Percentiles rank a stretch among this genome's conserved stretches.
Conservation (phyloP, 179 eudicot genomes). For the Dionaea muscipula region DNA sequence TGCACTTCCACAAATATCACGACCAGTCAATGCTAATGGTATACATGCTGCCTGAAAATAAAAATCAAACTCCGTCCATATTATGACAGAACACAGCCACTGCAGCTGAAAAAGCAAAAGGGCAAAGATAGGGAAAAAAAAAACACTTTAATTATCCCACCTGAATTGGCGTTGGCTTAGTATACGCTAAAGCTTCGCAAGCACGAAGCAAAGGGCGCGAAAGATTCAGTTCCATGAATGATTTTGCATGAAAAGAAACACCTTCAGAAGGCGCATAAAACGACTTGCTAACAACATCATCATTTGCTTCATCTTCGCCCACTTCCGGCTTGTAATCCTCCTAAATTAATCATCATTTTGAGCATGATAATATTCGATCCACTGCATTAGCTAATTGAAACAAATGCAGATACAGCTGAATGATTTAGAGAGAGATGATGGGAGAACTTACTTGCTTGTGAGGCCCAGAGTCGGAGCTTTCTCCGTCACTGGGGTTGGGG, state of each 20-base stretch:
- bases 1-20: slow-evolving; percentile 94
- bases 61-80: not conserved
- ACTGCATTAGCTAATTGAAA: not conserved
- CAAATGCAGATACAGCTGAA: not conserved
- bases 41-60: slow-evolving; percentile 73
- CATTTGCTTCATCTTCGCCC: slow-evolving; percentile 39
- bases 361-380: not conserved
- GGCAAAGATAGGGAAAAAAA: not conserved
- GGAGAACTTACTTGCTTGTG: slow-evolving; percentile 30
- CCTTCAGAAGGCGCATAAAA: slow-evolving; percentile 64
- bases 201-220: slow-evolving; percentile 89
- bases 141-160: slow-evolving; percentile 17
- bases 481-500: slow-evolving; percentile 14
- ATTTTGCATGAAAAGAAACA: slow-evolving; percentile 52
- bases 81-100: not conserved
- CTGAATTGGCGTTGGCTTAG: slow-evolving; percentile 94
- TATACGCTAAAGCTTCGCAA: slow-evolving; percentile 69
- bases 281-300: slow-evolving; percentile 24
- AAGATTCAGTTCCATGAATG: slow-evolving; percentile 76
- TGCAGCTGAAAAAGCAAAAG: too few species aligned
- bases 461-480: slow-evolving; percentile 30
- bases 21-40: slow-evolving; percentile 78
- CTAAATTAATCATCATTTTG: slow-evolving; percentile 15
- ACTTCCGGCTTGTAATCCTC: slow-evolving; percentile 60
- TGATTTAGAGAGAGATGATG: not conserved